Evolutionary conservation across 2,329 filamentous ascomycete species (phyloP), one percentile per base, ranked within the genome.

Genomic region (Chaetothyriales sp.): DNA sequence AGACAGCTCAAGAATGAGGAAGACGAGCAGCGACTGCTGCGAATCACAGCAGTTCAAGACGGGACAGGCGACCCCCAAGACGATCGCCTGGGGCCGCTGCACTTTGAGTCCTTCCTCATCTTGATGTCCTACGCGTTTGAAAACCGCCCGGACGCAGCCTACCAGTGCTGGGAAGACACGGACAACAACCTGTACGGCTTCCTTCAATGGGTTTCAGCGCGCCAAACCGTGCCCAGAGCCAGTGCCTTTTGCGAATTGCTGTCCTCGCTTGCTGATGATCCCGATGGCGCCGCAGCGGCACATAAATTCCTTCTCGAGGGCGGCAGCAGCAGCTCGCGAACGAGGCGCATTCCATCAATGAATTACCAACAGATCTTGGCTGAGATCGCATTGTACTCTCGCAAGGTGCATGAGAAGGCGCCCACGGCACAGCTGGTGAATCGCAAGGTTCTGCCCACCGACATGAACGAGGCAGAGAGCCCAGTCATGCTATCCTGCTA

Each of bases 401-500:
- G 77, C 39, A 86, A 84, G 59, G 80, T 92, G 50, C 81, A 81
- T 47, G 84, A 93, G 55, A 83, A 82, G 59, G 78, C 84, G 50
- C 66, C 75, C 51, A 65, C 73, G 4, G 66, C 74, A 48, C 81
- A 79, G 54, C 64, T 74, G 15, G 76, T 78, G 60, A 75, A 80
- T 54, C 75, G 76, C 46, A 83, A 86, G 64, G 71, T 78, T 45
- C 71, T 77, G 44, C 72, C 72, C 18, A 81, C 84, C 44, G 76
- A 83, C 53, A 80, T 86, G 53, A 88, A 94, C 25, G 90, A 95
- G 63, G 86, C 88, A 3, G 93, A 98, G 65, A 93, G 86, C 43
- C 82, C 84, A n/a, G 85, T 95, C 68, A 95, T 98, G 86, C 74
- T 98, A 25, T 88, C 95, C 63, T 90, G 87, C 59, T 96, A 96